Conservation (phyloP, 139 green algal species). For the Micractinium sp. region DNA sequence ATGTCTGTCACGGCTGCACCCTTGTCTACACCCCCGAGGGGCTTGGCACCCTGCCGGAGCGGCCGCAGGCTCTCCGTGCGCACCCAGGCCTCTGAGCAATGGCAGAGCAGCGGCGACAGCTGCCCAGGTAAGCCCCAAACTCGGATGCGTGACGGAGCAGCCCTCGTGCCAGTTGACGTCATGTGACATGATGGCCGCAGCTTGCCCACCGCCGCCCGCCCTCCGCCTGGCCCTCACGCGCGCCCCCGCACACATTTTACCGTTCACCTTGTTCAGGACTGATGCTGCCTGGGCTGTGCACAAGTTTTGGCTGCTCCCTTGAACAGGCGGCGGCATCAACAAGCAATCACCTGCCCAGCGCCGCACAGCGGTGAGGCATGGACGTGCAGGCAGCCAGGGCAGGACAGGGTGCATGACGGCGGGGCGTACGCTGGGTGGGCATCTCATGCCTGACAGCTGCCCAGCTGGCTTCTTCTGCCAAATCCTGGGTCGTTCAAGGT, state of each 20-base stretch:
- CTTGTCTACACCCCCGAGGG: no score
- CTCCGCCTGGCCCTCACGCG: neutral
- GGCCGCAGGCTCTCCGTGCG: no score
- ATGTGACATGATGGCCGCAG: neutral
- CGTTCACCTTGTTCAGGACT: neutral
- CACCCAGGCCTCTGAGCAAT: neutral
- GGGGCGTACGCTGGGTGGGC: no score
- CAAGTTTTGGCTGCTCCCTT: neutral
- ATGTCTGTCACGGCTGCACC: no score
- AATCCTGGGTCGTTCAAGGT: no score
- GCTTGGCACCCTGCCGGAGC: no score
- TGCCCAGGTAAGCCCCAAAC: neutral
- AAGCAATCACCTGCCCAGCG: neutral
- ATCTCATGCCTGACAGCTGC: no score
- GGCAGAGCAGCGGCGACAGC: neutral
- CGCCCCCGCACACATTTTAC: neutral
- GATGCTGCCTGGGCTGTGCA: neutral
- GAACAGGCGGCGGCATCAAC: neutral
- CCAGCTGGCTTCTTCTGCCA: no score
- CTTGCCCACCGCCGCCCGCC: neutral
- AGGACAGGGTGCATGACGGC: no score
- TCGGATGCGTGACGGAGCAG: neutral
- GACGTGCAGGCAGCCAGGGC: no score
- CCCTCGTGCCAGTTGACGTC: neutral
- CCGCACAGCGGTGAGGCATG: neutral